Evolutionary conservation across 306 rosid species (phyloP).

Genomic region (Spatholobus suberectus): DNA sequence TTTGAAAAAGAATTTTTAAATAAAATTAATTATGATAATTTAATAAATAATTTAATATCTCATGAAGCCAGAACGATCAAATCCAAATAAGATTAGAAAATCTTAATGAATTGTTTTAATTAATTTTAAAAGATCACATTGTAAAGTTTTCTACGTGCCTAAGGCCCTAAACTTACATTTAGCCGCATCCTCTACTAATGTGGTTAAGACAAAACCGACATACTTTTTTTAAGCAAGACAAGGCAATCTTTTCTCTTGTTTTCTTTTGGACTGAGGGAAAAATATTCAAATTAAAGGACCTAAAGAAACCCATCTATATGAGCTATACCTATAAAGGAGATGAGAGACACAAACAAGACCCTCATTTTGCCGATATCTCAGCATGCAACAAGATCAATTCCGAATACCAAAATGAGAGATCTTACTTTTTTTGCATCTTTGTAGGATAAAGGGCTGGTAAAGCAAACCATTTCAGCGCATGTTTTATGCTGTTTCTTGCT

Average conservation of each 20-base stretch:
- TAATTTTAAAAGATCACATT: no score
- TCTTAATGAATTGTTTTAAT: no score
- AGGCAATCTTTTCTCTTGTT: background rate
- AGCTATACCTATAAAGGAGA: background rate
- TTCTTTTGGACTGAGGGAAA: background rate
- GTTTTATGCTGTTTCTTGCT: constrained; percentile 1
- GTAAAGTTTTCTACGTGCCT: no score
- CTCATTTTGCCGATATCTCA: background rate
- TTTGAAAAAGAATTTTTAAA: no score
- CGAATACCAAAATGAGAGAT: background rate
- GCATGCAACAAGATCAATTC: background rate
- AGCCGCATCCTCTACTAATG: no score
- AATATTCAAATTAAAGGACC: background rate
- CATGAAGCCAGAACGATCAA: no score
- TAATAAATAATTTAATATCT: no score
- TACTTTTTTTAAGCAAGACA: background rate
- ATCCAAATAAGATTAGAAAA: no score
- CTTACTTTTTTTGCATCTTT: background rate
- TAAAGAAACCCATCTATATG: background rate
- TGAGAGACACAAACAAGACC: background rate
- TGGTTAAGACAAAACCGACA: background rate
- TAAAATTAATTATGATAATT: no score
- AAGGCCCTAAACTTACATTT: no score
- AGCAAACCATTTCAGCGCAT: constrained; percentile 9
- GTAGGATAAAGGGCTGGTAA: background rate